Evolutionary conservation across 176 grass and related monocot species (phyloP), one percentile per base, ranked within the genome.

Genomic region (Oryza coarctata): DNA sequence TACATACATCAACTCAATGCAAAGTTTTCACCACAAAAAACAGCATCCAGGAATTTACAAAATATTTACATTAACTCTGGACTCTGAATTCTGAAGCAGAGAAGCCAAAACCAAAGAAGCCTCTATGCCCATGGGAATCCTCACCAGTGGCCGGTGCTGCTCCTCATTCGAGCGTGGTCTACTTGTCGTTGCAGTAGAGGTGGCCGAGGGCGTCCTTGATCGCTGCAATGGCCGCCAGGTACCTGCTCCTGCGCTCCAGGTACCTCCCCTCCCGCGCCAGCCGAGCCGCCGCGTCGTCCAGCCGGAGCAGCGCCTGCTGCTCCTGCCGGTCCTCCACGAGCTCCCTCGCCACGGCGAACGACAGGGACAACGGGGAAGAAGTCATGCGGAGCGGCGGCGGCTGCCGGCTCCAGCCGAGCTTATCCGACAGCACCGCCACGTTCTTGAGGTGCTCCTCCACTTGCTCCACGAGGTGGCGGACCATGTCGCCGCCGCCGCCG

Each of bases 341-440:
- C 12, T 86, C 75, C 38, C 89, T 82, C 1, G 86, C 93, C 4
- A 99, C 65, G 1, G 83, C 49, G 70, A 95, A 99, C 5, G 96
- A 94, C 80, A 93, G 86, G 6, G 89, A 90, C 3, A 61, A 85
- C 0, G 93, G 90, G 28, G 88, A 93, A 30, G 80, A 89, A 26
- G 58, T 67, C 32, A 79, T 70, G 29, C 80, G 31, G 75, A 93
- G 57, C 35, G 80, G 64, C 40, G 33, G 76, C 17, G 73, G 57
- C 36, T 86, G 85, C 26, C 34, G 78, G 63, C 86, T 85, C 61
- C 44, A 78, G 50, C 81, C 86, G 65, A 99, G 87, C 29, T 94
- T 89, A 18, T 90, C 87, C 20, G 96, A 95, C n/a, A 99, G 87
- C 79, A 77, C 70, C 33, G 87, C 79, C 69, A 95, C 89, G 45